Base-by-base conservation (phyloP, 768 basidiomycete species). In the Leccinum pellstonianum region DNA sequence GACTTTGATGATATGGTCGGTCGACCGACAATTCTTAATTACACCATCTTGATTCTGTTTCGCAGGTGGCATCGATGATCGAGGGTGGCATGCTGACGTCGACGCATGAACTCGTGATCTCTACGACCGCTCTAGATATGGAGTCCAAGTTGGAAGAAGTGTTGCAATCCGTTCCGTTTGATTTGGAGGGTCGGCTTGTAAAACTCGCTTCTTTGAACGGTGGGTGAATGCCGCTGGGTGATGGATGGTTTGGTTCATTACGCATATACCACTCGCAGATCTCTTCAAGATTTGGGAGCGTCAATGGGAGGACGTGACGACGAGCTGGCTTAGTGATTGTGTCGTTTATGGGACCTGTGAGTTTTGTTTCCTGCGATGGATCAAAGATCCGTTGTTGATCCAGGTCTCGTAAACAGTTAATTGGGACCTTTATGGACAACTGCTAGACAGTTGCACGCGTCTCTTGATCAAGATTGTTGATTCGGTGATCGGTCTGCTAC, bases 1-100 rank as follows among this genome's bases (percentile, higher is more conserved):
- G 88, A 91, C 68, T 80, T 90, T 51, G 67, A 75, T 37, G 77
- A 80, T 41, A 87, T 88, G 88, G 89, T 89, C 53, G 1, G 79
- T 62, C 9, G n/a, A 25, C 9, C 1, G 4, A 21, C 27, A 4
- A 21, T 53, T 38, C 6, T 31, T 2, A 5, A n/a, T 33, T 15
- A 12, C 12, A 10, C 12, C 47, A 21, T 27, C 19, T 53, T 68
- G 43, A 69, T 51, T 14, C 51, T 37, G n/a, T 11, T 52, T 43
- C 38, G 12, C 47, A 90, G 87, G 76, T 83, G 21, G 72, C 75
- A n/a, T 79, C 81, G 54, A 73, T 85, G 37, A 72, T 81, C 1
- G 66, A 76, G 2, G 80, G 80, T 0, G 77, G 77, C 12, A 66
- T 77, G 63, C 83, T 60, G 70, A 72, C 58, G 68, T 77, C 62